Conservation (phyloP, 768 basidiomycete species). For the Boletus rubescentipes region DNA sequence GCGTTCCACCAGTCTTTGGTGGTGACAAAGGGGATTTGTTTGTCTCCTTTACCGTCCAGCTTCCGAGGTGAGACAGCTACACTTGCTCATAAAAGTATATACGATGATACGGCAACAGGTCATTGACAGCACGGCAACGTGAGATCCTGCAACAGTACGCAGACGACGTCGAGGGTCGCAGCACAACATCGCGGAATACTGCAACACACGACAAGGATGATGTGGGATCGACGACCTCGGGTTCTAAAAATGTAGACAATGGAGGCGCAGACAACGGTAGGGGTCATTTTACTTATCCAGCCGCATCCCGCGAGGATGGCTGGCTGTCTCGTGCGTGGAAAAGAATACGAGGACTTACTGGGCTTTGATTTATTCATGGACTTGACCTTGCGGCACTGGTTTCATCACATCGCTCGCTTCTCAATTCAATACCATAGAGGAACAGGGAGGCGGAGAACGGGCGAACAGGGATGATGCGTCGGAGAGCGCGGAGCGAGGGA, state of each 20-base stretch:
- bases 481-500: conserved; percentile 43
- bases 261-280: conserved; percentile 59
- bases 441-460: conserved; percentile 18
- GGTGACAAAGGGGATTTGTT: conserved; percentile 80
- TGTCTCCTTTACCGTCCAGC: conserved; percentile 81
- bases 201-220: conserved; percentile 19
- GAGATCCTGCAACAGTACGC: conserved; percentile 88
- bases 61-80: conserved; percentile 74
- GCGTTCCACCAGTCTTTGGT: conserved; percentile 63
- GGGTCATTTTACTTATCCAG: conserved; percentile 60
- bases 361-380: conserved; percentile 64
- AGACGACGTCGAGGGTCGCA: conserved; percentile 84
- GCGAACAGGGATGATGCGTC: conserved; percentile 33
- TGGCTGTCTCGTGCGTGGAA: conserved; percentile 73
- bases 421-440: conserved; percentile 31
- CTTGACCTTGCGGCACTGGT: conserved; percentile 35
- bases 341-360: conserved; percentile 66
- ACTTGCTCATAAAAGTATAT: conserved; percentile 6
- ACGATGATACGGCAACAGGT: conserved; percentile 44
- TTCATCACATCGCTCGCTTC: conserved; percentile 24
- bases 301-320: conserved; percentile 53
- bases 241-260: conserved; percentile 23
- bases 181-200: conserved; percentile 16
- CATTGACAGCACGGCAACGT: conserved; percentile 79
- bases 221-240: conserved; percentile 14